Percentiles rank a stretch among this genome's conserved stretches.
These are phyloP conservation scores for Epicoccum nigrum DNA, from an alignment of 2,329 filamentous ascomycete genomes.

Conservation along the genomic window DNA sequence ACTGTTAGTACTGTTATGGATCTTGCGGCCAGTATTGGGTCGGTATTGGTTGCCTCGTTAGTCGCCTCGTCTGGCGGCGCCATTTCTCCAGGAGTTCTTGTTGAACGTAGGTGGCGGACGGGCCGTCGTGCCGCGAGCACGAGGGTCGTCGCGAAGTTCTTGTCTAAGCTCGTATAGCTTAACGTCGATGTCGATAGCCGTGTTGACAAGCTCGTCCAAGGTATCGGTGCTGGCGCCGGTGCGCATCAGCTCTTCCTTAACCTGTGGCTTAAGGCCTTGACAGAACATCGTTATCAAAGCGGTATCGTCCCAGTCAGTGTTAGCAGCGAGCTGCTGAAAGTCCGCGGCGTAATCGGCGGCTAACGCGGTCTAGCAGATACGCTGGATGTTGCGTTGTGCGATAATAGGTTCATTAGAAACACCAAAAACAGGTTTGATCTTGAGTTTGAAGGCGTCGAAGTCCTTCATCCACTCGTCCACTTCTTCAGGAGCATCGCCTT, in stretches of 20 bases:
- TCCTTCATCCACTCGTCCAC: neutral
- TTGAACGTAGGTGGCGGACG: too few relatives aligned
- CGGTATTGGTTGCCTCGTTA: neutral
- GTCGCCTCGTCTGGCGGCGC: neutral
- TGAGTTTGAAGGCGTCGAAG: neutral
- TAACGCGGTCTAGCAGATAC: neutral
- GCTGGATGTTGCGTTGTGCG: neutral
- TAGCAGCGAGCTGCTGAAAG: neutral
- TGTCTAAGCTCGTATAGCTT: neutral
- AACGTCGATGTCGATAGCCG: neutral
- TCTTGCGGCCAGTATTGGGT: neutral
- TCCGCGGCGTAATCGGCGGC: neutral
- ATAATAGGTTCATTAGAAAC: neutral
- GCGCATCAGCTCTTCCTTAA: neutral
- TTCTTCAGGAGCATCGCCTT: neutral
- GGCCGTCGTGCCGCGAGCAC: neutral
- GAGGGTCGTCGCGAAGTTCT: neutral
- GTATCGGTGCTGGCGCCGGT: neutral
- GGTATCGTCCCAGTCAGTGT: neutral
- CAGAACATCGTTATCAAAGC: neutral
- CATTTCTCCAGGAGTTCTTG: neutral
- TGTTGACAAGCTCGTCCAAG: neutral
- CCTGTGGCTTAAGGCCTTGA: neutral
- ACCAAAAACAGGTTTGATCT: neutral
- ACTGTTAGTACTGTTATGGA: neutral